These are phyloP conservation scores for Cladosporium sp. DNA, from an alignment of 2,329 filamentous ascomycete species.

Conservation along the genomic window DNA sequence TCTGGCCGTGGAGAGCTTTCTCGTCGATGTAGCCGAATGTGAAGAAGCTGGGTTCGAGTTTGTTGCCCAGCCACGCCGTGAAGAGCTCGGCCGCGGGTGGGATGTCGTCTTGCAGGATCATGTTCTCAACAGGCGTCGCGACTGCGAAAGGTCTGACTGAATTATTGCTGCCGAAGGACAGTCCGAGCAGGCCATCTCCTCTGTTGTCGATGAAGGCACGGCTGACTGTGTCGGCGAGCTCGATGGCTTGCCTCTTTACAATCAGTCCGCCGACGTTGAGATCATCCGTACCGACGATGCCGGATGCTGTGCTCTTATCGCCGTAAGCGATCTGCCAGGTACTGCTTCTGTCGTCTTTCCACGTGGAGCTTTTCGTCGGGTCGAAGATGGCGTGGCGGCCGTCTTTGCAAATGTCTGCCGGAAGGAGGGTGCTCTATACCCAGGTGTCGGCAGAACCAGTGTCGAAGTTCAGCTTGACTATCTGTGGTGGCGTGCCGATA, in stretches of 20 bases:
- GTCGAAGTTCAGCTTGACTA: constrained; percentile 57
- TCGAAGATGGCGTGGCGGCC: constrained; percentile 58
- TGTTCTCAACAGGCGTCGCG: constrained; percentile 68
- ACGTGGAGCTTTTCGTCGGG: constrained; percentile 62
- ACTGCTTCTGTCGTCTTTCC: constrained; percentile 39
- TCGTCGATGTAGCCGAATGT: constrained; percentile 73
- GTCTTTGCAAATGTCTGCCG: constrained; percentile 37
- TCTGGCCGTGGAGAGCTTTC: constrained; percentile 52
- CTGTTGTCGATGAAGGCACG: constrained; percentile 56
- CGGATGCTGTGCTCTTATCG: constrained; percentile 66
- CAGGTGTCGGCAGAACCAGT: constrained; percentile 71
- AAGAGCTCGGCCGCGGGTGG: constrained; percentile 58
- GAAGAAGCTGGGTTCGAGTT: constrained; percentile 60
- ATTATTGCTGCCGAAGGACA: constrained; percentile 56
- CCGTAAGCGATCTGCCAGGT: constrained; percentile 69
- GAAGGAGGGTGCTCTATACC: constrained; percentile 38
- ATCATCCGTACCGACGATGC: constrained; percentile 63
- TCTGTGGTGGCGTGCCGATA: constrained; percentile 67
- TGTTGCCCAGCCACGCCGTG: constrained; percentile 63
- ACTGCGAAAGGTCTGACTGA: constrained; percentile 48
- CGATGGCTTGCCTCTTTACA: constrained; percentile 63
- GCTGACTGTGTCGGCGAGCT: constrained; percentile 63
- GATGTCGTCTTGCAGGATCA: constrained; percentile 61
- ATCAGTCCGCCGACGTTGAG: constrained; percentile 62
- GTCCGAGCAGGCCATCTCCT: constrained; percentile 66